These are phyloP conservation scores for Trichophyton schoenleinii DNA, from an alignment of 2,329 filamentous ascomycete species.

Conservation along the genomic window DNA sequence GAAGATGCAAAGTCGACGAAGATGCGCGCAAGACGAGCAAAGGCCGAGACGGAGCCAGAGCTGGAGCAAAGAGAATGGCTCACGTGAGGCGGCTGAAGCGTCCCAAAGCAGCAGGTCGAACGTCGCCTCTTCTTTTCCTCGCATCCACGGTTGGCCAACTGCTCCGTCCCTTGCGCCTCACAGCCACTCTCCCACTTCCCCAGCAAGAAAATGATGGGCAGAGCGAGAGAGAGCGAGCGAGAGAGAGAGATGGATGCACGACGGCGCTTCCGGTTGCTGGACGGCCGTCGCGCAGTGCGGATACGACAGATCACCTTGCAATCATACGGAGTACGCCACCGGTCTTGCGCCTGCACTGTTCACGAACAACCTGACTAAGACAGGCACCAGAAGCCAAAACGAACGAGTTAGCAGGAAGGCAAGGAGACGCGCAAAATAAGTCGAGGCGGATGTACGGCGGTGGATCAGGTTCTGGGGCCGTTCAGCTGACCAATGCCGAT, in stretches of 20 bases:
- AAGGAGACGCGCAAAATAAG: not conserved
- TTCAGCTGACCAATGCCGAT: conserved; percentile 1
- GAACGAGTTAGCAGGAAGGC: not conserved
- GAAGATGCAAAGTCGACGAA: not conserved
- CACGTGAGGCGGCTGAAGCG: not conserved
- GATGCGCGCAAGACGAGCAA: not conserved
- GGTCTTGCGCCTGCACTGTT: not conserved
- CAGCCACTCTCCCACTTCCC: too few relatives aligned
- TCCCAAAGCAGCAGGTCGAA: not conserved
- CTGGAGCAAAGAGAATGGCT: not conserved
- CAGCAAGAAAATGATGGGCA: not conserved
- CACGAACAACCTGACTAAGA: not conserved
- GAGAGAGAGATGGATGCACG: not conserved
- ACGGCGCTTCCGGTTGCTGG: not conserved
- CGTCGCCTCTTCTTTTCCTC: not conserved
- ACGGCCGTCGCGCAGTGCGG: not conserved
- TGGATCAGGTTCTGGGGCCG: conserved; percentile 1
- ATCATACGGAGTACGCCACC: not conserved
- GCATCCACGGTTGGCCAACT: not conserved
- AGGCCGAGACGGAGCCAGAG: not conserved
- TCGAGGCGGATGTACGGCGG: not conserved
- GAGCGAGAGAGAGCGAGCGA: too few relatives aligned
- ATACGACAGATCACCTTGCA: not conserved
- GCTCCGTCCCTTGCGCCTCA: not conserved
- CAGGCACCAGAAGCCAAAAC: not conserved